Conservation (phyloP, 164 flowering plant genomes). For the Annona squamosa region DNA sequence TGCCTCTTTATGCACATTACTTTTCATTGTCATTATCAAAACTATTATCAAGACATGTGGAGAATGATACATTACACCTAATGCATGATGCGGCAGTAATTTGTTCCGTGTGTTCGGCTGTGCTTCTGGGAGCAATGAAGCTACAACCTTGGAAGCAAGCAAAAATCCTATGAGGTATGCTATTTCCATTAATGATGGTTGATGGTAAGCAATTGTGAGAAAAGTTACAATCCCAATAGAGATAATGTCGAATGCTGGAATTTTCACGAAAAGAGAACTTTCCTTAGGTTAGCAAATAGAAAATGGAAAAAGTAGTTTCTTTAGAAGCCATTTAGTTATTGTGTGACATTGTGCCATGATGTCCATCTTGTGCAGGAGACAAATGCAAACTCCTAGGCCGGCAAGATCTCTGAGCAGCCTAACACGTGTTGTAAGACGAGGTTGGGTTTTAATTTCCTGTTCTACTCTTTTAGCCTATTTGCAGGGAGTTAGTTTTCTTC, state of each 20-base stretch:
- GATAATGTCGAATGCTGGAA: no score
- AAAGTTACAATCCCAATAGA: no score
- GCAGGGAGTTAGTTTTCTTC: neutral
- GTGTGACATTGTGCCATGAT: neutral
- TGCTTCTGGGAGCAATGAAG: constrained; percentile 65
- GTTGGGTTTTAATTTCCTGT: constrained; percentile 27
- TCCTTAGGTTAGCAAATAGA: no score
- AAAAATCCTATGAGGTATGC: constrained; percentile 95
- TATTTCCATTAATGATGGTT: neutral
- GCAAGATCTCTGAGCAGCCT: constrained; percentile 80
- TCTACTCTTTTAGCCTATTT: neutral
- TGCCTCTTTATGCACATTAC: neutral
- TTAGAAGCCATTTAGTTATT: neutral
- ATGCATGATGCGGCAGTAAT: constrained; percentile 45
- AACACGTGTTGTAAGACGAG: constrained; percentile 88
- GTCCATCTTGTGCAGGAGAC: constrained; percentile 46
- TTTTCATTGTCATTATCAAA: neutral
- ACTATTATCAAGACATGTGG: neutral
- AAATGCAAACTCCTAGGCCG: constrained; percentile 81
- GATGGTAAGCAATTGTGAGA: neutral
- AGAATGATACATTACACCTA: neutral
- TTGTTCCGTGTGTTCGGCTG: constrained; percentile 91
- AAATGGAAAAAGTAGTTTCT: no score
- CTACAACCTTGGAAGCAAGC: constrained; percentile 93
- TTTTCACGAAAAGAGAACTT: no score